phyloP scores from a whole-genome alignment of 495 filamentous ascomycete genomes.

The Penicillium steckii region DNA sequence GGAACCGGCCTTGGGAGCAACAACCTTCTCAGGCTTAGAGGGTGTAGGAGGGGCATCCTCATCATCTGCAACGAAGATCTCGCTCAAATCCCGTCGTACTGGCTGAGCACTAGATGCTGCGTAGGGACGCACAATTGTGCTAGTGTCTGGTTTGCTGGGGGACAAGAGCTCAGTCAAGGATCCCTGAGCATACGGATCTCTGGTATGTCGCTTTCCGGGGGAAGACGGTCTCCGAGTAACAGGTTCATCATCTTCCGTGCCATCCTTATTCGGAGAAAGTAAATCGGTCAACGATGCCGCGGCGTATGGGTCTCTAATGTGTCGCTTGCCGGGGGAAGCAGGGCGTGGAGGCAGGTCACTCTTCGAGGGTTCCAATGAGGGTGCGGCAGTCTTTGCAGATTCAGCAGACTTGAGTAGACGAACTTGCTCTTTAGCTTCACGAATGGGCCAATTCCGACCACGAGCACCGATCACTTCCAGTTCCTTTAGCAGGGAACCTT shows the following conservation, averaged over 20 bases:
- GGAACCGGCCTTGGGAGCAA: slow-evolving; percentile 54
- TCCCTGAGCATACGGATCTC: slow-evolving; percentile 24
- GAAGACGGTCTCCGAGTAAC: slow-evolving; percentile 4
- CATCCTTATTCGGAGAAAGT: slow-evolving; percentile 34
- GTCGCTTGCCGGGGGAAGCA: slow-evolving; percentile 45
- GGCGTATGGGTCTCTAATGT: slow-evolving; percentile 68
- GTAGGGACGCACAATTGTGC: slow-evolving; percentile 32
- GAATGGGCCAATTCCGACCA: slow-evolving; percentile 90
- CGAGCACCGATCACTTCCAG: slow-evolving; percentile 89
- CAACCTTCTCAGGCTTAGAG: slow-evolving; percentile 40
- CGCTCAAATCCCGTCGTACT: slow-evolving; percentile 58
- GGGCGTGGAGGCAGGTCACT: slow-evolving; percentile 43
- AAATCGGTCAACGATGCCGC: slow-evolving; percentile 56
- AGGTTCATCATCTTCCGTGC: slow-evolving; percentile 12
- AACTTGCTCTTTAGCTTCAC: slow-evolving; percentile 81
- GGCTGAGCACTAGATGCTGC: slow-evolving; percentile 56
- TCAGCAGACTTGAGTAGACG: slow-evolving; percentile 60
- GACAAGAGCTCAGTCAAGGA: slow-evolving; percentile 27
- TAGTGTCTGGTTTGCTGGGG: slow-evolving; percentile 18
- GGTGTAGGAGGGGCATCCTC: slow-evolving; percentile 47
- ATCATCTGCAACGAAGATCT: slow-evolving; percentile 59
- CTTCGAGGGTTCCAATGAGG: slow-evolving; percentile 12
- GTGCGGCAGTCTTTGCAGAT: slow-evolving; percentile 16
- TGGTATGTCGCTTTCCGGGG: slow-evolving; percentile 19
- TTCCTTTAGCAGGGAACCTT: slow-evolving; percentile 87